A percentile compares a stretch with the other conserved stretches of the same genome.
These are phyloP conservation scores for Auriscalpium vulgare DNA, from an alignment of 768 basidiomycete species.

Conservation along the genomic window DNA sequence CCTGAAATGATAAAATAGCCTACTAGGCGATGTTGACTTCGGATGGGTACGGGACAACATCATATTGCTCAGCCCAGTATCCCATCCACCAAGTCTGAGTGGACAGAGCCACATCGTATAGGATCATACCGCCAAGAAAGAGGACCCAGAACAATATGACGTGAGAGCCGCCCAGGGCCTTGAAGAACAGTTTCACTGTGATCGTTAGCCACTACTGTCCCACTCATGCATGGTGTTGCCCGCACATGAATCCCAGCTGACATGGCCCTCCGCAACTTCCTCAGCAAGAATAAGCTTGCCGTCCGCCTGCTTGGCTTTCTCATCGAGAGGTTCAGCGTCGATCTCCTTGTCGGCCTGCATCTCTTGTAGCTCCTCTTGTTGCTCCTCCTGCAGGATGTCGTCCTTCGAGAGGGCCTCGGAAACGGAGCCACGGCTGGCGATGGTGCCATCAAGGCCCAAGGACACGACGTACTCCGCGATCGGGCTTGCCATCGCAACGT, in stretches of 20 bases:
- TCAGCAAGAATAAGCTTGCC: constrained; percentile 62
- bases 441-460: constrained; percentile 43
- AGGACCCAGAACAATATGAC: constrained; percentile 26
- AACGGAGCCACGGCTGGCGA: constrained; percentile 40
- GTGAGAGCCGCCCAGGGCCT: constrained; percentile 19
- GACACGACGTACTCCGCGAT: constrained; percentile 53
- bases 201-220: background rate
- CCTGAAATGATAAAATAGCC: constrained; percentile 3
- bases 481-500: constrained; percentile 43
- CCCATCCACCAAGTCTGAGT: constrained; percentile 38
- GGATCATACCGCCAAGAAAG: constrained; percentile 13
- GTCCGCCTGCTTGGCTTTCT: constrained; percentile 20
- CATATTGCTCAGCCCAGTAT: constrained; percentile 37
- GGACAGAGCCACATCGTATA: constrained; percentile 17
- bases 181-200: constrained; percentile 23
- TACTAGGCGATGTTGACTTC: constrained; percentile 29
- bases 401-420: constrained; percentile 39
- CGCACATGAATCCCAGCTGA: constrained; percentile 39
- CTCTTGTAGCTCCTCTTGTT: constrained; percentile 16
- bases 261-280: constrained; percentile 52
- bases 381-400: constrained; percentile 23
- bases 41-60: constrained; percentile 20
- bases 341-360: constrained; percentile 20
- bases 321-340: constrained; percentile 16
- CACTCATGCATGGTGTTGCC: constrained; percentile 1